Percentiles rank a stretch among this genome's conserved stretches.
Conservation (phyloP, 768 basidiomycete species). For the Tricholoma saponaceum region DNA sequence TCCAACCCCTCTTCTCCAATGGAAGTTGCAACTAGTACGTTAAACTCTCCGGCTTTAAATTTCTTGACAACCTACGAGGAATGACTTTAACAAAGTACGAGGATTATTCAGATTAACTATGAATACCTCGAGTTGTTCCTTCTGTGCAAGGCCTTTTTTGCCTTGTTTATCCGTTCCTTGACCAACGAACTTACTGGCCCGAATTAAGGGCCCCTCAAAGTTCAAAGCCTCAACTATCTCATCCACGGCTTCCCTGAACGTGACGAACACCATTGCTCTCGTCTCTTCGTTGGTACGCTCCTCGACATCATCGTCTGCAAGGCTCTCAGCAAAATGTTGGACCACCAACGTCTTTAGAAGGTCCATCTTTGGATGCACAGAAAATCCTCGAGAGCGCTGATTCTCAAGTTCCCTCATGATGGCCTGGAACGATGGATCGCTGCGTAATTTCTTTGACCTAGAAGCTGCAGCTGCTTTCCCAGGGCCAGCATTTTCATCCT, state of each 20-base stretch:
- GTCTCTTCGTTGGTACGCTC: slow-evolving; percentile 40
- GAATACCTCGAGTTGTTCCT: slow-evolving; percentile 80
- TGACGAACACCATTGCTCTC: slow-evolving; percentile 91
- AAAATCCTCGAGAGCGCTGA: slow-evolving; percentile 51
- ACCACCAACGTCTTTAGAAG: slow-evolving; percentile 69
- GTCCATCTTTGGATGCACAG: slow-evolving; percentile 90
- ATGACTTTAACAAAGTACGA: background rate
- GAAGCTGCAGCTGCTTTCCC: slow-evolving; percentile 33
- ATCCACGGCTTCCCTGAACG: slow-evolving; percentile 86
- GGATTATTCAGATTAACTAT: background rate
- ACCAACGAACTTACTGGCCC: slow-evolving; percentile 85
- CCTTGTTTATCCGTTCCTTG: slow-evolving; percentile 85
- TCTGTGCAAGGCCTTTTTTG: slow-evolving; percentile 85
- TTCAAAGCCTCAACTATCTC: slow-evolving; percentile 84
- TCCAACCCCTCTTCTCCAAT: slow-evolving; percentile 98
- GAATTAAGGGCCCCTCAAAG: slow-evolving; percentile 70
- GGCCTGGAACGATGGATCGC: slow-evolving; percentile 57
- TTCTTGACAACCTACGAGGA: slow-evolving; percentile 67
- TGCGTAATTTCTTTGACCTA: slow-evolving; percentile 43
- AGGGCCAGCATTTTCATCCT: slow-evolving; percentile 22
- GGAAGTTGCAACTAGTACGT: slow-evolving; percentile 92
- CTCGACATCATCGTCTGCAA: slow-evolving; percentile 37
- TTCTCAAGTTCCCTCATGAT: slow-evolving; percentile 64
- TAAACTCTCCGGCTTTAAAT: slow-evolving; percentile 86
- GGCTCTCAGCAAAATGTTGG: slow-evolving; percentile 67